phyloP scores from a whole-genome alignment of 2,329 filamentous ascomycete genomes.

The Alternaria triticina region DNA sequence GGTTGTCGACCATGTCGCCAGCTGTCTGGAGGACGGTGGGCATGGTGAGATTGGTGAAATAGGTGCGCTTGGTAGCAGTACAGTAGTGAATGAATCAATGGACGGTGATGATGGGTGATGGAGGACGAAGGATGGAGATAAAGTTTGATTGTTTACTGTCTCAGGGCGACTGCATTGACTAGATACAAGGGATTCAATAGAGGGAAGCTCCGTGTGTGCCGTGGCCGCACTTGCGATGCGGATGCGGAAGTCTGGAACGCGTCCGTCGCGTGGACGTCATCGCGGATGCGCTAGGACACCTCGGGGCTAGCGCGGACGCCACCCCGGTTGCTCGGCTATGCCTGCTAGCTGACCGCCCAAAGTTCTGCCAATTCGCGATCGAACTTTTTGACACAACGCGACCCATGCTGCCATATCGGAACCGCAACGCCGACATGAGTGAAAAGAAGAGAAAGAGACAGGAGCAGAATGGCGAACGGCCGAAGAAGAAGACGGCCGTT shows the following conservation, averaged over 20 bases:
- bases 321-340: constrained; percentile 14
- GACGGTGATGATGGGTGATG: neutral
- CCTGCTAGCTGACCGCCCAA: constrained; percentile 19
- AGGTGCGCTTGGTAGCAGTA: neutral
- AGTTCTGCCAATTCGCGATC: constrained; percentile 29
- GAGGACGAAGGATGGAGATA: neutral
- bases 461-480: constrained; percentile 34
- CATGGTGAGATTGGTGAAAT: constrained; percentile 12
- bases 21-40: constrained; percentile 31
- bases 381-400: constrained; percentile 33
- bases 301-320: fast-evolving
- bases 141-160: neutral
- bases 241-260: constrained; percentile 10
- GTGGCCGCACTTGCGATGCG: constrained; percentile 1
- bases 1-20: constrained; percentile 31
- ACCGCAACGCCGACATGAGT: constrained; percentile 31
- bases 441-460: constrained; percentile 50
- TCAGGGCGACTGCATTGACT: neutral
- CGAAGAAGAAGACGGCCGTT: constrained; percentile 55
- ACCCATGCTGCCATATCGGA: constrained; percentile 10
- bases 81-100: neutral
- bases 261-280: constrained; percentile 25
- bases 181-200: neutral
- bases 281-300: neutral
- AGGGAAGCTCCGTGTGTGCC: neutral